These are phyloP conservation scores for Pterocarpus santalinus DNA, from an alignment of 306 rosid species.

Conservation along the genomic window DNA sequence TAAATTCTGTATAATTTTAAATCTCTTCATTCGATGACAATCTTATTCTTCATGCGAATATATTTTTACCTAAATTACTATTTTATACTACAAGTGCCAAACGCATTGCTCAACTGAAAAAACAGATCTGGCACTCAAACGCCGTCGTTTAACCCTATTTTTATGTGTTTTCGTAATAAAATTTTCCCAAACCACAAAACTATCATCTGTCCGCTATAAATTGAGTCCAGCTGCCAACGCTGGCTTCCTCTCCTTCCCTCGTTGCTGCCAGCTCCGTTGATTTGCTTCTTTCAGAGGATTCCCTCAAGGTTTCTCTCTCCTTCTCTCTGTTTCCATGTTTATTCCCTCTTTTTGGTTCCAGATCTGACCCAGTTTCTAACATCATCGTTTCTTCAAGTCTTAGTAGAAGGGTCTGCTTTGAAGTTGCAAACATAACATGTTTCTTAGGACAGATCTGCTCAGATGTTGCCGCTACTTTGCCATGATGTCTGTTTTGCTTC, in stretches of 20 bases:
- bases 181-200: background rate
- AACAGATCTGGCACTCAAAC: background rate
- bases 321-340: background rate
- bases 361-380: slow-evolving; percentile 42
- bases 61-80: no score
- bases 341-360: background rate
- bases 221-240: background rate
- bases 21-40: no score
- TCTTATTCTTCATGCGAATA: no score
- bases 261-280: slow-evolving; percentile 51
- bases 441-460: slow-evolving; percentile 50
- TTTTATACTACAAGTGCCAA: background rate
- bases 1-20: no score
- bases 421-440: background rate
- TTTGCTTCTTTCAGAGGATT: slow-evolving; percentile 26
- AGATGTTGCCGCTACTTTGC: background rate
- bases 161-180: no score
- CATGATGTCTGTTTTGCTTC: background rate
- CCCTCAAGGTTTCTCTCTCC: slow-evolving; percentile 46
- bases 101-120: background rate
- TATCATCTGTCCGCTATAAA: slow-evolving; percentile 37
- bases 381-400: background rate
- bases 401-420: background rate
- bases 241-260: slow-evolving; percentile 12
- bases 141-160: slow-evolving; percentile 5